phyloP scores from a whole-genome alignment of 345 rosid genomes.

The Linum trigynum region DNA sequence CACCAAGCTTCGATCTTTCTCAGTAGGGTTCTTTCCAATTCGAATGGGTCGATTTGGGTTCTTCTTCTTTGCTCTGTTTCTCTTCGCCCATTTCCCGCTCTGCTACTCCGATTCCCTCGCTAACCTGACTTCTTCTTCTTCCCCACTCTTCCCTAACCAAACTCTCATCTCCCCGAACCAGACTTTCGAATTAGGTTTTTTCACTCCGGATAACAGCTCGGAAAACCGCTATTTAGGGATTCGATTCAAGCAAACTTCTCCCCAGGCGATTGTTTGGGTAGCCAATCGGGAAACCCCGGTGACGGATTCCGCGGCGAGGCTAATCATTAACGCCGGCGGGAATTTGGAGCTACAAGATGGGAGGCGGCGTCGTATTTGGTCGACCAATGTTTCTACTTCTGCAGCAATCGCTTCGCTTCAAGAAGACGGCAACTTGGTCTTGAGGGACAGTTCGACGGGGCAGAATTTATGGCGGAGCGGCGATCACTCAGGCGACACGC shows the following conservation, averaged over 20 bases:
- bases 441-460: conserved; percentile 11
- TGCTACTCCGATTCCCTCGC: too few species aligned
- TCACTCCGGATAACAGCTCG: conserved; percentile 27
- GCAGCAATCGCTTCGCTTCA: conserved; percentile 16
- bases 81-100: background rate
- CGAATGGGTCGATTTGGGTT: too few species aligned
- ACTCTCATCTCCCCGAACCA: conserved; percentile 37
- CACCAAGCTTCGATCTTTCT: too few species aligned
- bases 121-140: background rate
- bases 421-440: conserved; percentile 20
- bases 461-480: conserved; percentile 53
- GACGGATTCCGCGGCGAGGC: conserved; percentile 21
- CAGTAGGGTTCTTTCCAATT: too few species aligned
- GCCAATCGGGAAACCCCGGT: conserved; percentile 78
- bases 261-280: conserved; percentile 67
- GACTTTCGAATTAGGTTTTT: conserved; percentile 69
- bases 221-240: conserved; percentile 61
- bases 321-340: background rate
- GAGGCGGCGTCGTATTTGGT: conserved; percentile 20
- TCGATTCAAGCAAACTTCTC: conserved; percentile 58
- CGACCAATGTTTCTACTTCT: conserved; percentile 32
- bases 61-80: background rate
- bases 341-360: conserved; percentile 16
- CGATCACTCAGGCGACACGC: conserved; percentile 49
- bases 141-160: background rate